Conservation (phyloP, 345 rosid species). For the Eucalyptus pauciflora region DNA sequence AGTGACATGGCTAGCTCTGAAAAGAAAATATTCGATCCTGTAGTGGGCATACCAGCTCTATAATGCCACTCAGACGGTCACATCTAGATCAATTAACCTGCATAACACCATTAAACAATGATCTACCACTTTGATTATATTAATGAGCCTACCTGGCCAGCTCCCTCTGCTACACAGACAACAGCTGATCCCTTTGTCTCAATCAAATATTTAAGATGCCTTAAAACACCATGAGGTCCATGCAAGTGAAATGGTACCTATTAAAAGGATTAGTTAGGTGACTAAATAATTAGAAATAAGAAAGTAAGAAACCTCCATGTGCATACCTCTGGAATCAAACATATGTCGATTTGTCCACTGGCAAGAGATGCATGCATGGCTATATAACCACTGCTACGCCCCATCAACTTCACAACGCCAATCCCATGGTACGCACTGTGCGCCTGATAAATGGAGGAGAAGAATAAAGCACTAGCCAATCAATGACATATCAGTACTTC, state of each 20-base stretch:
- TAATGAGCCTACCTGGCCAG: slow-evolving; percentile 66
- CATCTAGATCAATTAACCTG: not conserved
- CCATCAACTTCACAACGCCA: slow-evolving; percentile 94
- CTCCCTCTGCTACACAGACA: slow-evolving; percentile 97
- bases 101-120: not conserved
- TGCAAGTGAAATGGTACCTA: slow-evolving; percentile 81
- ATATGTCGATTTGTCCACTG: slow-evolving; percentile 92
- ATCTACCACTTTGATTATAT: not conserved
- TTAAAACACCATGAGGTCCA: slow-evolving; percentile 85
- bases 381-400: slow-evolving; percentile 93
- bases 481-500: not conserved
- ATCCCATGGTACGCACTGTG: slow-evolving; percentile 98
- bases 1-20: not conserved
- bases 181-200: slow-evolving; percentile 98
- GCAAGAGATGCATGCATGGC: slow-evolving; percentile 99
- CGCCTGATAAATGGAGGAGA: slow-evolving; percentile 31
- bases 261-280: not conserved
- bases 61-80: not conserved
- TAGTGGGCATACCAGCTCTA: not conserved
- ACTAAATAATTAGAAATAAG: not conserved
- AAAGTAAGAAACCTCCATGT: not conserved
- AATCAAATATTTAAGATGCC: slow-evolving; percentile 77
- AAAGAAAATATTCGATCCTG: not conserved
- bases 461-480: not conserved
- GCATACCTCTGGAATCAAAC: slow-evolving; percentile 95